Conservation (phyloP, 1,139 yeast species). For the Saccharomycopsis crataegensis region DNA sequence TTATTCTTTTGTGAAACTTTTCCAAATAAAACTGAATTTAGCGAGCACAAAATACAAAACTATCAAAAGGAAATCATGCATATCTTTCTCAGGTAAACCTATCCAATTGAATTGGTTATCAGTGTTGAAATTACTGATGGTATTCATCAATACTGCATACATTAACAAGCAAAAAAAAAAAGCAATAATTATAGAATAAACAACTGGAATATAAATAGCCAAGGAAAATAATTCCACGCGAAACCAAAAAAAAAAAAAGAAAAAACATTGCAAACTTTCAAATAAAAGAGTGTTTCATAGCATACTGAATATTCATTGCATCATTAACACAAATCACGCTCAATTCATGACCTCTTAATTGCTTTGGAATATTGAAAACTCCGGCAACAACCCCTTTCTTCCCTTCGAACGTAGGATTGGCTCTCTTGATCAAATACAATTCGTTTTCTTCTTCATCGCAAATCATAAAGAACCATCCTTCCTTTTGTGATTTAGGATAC, state of each 20-base stretch:
- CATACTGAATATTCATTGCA: constrained; percentile 49
- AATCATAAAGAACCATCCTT: constrained; percentile 81
- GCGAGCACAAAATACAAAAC: no score
- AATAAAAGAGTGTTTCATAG: constrained; percentile 9
- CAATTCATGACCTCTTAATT: constrained; percentile 38
- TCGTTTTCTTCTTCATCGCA: constrained; percentile 42
- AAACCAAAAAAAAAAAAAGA: neutral
- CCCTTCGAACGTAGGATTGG: constrained; percentile 46
- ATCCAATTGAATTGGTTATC: no score
- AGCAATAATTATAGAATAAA: no score
- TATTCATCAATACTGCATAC: no score
- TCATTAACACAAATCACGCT: constrained; percentile 53
- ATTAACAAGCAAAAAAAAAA: no score
- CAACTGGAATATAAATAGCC: no score
- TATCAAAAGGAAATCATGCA: no score
- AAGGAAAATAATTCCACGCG: no score
- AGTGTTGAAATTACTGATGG: no score
- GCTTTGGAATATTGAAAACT: constrained; percentile 43
- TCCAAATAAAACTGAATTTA: no score
- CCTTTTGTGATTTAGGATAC: constrained; percentile 88
- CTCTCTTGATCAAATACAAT: constrained; percentile 55
- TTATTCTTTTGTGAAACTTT: no score
- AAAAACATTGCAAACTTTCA: neutral
- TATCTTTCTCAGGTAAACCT: no score
- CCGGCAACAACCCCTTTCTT: constrained; percentile 38